Evolutionary conservation across 2,329 filamentous ascomycete genomes (phyloP), one percentile per base, ranked within the genome.

Genomic region (Stagonosporopsis rhizophila): DNA sequence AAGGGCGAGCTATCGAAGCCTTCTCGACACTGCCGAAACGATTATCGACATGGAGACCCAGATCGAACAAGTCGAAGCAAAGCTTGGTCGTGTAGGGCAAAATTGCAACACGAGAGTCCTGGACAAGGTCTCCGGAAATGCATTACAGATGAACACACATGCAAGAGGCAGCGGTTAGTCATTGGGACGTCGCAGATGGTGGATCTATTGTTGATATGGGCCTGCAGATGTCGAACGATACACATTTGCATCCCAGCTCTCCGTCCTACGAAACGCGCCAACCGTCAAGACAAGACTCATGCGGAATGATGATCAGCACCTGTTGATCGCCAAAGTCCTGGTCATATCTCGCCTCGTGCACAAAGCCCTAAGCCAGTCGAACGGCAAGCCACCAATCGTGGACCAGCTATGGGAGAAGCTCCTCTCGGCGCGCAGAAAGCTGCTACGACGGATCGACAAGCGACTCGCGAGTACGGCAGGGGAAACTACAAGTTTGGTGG

Each of bases 1-100:
- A 64, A 87, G 85, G 19, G 81, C 84, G 66, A 85, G 86, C 69
- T 98, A 98, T 77, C 90, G 94, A 65, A 91, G 95, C 68, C 86
- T 98, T 8, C 86, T 98, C 23, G 91, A 91, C 48, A 97, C 94
- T 0, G 94, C 94, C 51, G 93, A 97, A 77, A 88, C 88, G n/a
- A 98, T 98, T 64, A 89, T 97, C 51, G 85, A 88, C 58, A 96
- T 98, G 91, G 89, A 91, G 64, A 78, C 77, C 35, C 87, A 94
- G 71, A 94, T 95, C 78, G 85, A 88, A 58, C 79, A 81, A 12
- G 89, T 92, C 15, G 92, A 96, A 75, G 79, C 82, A 5, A 85
- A 87, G 34, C 82, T 98, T 47, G 84, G 84, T 15, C 82, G 82
- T 56, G 89, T 96, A 79, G 91, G 91, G 41, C 85, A 85, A 38